Percentiles rank a stretch among this genome's conserved stretches.
These are phyloP conservation scores for Cyberlindnera euphorbiae DNA, from an alignment of 805 yeast species.

Conservation along the genomic window DNA sequence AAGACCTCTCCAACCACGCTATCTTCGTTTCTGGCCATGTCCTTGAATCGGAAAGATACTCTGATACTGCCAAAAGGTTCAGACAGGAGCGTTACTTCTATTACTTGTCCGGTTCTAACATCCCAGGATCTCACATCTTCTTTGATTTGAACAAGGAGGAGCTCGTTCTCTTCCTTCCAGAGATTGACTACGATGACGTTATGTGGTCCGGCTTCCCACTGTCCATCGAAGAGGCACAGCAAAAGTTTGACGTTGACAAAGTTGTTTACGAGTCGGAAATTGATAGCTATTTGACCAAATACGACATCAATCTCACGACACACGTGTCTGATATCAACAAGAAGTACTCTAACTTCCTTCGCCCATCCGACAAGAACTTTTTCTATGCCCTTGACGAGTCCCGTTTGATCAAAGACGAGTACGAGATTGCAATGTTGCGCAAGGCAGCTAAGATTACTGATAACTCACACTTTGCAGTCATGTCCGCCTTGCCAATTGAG, in stretches of 20 bases:
- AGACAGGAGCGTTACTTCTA: slow-evolving; percentile 91
- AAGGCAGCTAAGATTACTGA: slow-evolving; percentile 85
- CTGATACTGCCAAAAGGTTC: slow-evolving; percentile 73
- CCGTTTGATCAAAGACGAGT: slow-evolving; percentile 77
- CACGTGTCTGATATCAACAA: slow-evolving; percentile 44
- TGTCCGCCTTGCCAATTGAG: slow-evolving; percentile 89
- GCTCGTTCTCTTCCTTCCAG: slow-evolving; percentile 73
- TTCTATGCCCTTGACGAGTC: slow-evolving; percentile 82
- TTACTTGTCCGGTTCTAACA: slow-evolving; percentile 77
- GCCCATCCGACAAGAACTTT: slow-evolving; percentile 43
- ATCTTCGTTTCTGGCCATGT: slow-evolving; percentile 61
- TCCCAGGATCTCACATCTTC: slow-evolving; percentile 70
- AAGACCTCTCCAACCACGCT: slow-evolving; percentile 29
- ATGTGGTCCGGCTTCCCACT: slow-evolving; percentile 96
- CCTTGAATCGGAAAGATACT: slow-evolving; percentile 58
- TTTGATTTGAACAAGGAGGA: slow-evolving; percentile 50
- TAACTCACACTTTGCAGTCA: slow-evolving; percentile 83
- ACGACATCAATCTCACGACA: slow-evolving; percentile 41
- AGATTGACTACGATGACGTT: slow-evolving; percentile 80
- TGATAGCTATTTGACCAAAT: slow-evolving; percentile 26
- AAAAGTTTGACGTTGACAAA: slow-evolving; percentile 74
- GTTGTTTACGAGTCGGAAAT: slow-evolving; percentile 61
- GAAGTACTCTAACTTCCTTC: slow-evolving; percentile 33
- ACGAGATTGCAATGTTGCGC: slow-evolving; percentile 69
- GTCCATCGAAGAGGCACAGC: slow-evolving; percentile 55